Percentiles rank a stretch among this genome's conserved stretches.
Evolutionary conservation across 495 filamentous ascomycete genomes (phyloP).

Genomic region (Penicillium samsonianum): DNA sequence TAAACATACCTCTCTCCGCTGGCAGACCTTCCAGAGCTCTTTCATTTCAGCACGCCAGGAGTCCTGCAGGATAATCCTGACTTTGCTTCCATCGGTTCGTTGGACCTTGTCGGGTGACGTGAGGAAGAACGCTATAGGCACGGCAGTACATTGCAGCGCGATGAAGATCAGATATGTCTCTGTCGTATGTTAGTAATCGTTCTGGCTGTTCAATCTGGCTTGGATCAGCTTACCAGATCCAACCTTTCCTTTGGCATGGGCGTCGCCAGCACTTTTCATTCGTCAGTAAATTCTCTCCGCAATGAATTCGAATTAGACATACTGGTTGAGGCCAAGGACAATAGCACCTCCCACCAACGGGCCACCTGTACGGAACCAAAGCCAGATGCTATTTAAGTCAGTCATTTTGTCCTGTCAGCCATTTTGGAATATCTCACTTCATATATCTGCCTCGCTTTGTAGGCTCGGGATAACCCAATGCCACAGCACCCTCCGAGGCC

Average conservation of each 20-base stretch:
- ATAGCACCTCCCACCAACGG: slow-evolving; percentile 64
- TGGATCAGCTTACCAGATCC: slow-evolving; percentile 23
- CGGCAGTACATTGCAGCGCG: slow-evolving; percentile 56
- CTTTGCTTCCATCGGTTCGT: slow-evolving; percentile 54
- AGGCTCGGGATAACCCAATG: slow-evolving; percentile 62
- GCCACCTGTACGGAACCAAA: slow-evolving; percentile 58
- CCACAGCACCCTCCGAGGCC: slow-evolving; percentile 65
- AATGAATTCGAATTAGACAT: slow-evolving; percentile 1
- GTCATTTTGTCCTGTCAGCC: background rate
- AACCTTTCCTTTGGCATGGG: slow-evolving; percentile 32
- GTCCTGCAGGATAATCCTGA: slow-evolving; percentile 46
- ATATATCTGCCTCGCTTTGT: slow-evolving; percentile 58
- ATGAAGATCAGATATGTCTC: slow-evolving; percentile 61
- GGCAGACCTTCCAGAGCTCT: slow-evolving; percentile 33
- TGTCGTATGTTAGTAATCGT: background rate
- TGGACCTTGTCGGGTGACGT: slow-evolving; percentile 57
- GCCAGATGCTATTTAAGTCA: slow-evolving; percentile 50
- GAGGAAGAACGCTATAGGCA: slow-evolving; percentile 53
- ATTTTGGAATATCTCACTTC: slow-evolving; percentile 27
- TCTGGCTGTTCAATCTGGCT: background rate
- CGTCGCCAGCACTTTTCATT: slow-evolving; percentile 11
- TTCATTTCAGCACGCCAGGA: slow-evolving; percentile 40
- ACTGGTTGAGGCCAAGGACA: slow-evolving; percentile 60
- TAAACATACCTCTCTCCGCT: slow-evolving; percentile 27
- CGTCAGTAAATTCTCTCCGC: slow-evolving; percentile 27